These are phyloP conservation scores for Penicillium atrosanguineum DNA, from an alignment of 495 filamentous ascomycete species.

Conservation along the genomic window DNA sequence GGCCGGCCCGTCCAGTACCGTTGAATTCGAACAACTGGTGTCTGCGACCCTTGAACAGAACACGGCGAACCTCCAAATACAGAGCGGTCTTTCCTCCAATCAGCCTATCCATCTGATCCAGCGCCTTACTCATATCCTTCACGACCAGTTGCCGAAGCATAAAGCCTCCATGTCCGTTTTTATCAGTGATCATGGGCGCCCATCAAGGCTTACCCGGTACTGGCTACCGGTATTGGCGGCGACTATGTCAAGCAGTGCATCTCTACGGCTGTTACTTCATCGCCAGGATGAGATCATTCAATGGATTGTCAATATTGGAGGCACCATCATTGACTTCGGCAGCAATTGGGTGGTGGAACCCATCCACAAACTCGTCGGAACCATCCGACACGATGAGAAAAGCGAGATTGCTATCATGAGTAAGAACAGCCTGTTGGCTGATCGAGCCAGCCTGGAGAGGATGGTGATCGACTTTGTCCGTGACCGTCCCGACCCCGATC, in stretches of 20 bases:
- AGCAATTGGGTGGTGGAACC: conserved; percentile 93
- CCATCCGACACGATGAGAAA: conserved; percentile 84
- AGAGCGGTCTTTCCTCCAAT: conserved; percentile 14
- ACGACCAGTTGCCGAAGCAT: conserved; percentile 59
- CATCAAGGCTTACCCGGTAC: conserved; percentile 74
- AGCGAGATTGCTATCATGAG: conserved; percentile 97
- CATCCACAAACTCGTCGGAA: conserved; percentile 74
- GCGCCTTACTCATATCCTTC: conserved; percentile 64
- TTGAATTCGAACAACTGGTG: conserved; percentile 74
- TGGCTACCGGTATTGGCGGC: conserved; percentile 69
- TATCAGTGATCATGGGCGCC: conserved; percentile 64
- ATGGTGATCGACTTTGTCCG: conserved; percentile 96
- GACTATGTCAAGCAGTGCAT: conserved; percentile 74
- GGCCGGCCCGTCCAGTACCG: conserved; percentile 44
- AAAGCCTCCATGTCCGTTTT: conserved; percentile 42
- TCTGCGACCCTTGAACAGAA: conserved; percentile 63
- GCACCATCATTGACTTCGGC: conserved; percentile 85
- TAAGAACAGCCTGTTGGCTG: conserved; percentile 80
- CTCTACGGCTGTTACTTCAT: conserved; percentile 70
- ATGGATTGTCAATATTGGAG: conserved; percentile 74
- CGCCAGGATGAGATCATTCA: conserved; percentile 67
- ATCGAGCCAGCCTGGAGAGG: conserved; percentile 85
- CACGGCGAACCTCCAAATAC: conserved; percentile 41
- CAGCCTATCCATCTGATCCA: conserved; percentile 56
- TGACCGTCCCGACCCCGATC: conserved; percentile 61